phyloP scores from a whole-genome alignment of 208 protist genomes.

The Trypanosoma avium region DNA sequence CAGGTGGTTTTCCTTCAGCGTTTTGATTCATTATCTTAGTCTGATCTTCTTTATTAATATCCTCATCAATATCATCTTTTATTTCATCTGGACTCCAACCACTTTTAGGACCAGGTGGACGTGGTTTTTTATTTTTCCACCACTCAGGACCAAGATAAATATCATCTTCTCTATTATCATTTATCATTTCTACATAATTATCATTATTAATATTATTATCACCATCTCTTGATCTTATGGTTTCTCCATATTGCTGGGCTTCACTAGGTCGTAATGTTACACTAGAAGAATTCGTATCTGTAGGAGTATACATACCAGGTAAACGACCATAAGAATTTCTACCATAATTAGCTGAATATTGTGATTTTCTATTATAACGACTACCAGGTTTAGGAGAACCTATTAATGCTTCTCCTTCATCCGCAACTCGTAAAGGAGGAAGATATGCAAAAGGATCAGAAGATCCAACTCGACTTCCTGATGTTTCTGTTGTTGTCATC shows the following conservation, averaged over 20 bases:
- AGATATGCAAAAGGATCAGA: not conserved
- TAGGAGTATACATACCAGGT: too few species aligned
- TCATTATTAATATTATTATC: too few species aligned
- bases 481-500: not conserved
- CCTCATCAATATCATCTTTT: not conserved
- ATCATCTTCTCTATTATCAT: not conserved
- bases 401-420: not conserved
- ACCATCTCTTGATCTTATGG: too few species aligned
- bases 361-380: too few species aligned
- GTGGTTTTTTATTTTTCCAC: constrained; percentile 1
- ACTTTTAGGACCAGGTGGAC: not conserved
- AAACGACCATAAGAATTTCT: too few species aligned
- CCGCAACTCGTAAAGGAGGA: not conserved
- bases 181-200: not conserved
- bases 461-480: not conserved
- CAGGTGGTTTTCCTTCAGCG: not conserved
- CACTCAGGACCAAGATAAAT: not conserved
- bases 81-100: not conserved
- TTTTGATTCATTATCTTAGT: not conserved
- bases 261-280: not conserved
- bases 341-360: too few species aligned
- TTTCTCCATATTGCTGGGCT: too few species aligned
- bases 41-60: not conserved
- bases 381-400: not conserved
- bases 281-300: not conserved